Conservation (phyloP, 2,329 filamentous ascomycete species). For the Aspergillus clavatus region DNA sequence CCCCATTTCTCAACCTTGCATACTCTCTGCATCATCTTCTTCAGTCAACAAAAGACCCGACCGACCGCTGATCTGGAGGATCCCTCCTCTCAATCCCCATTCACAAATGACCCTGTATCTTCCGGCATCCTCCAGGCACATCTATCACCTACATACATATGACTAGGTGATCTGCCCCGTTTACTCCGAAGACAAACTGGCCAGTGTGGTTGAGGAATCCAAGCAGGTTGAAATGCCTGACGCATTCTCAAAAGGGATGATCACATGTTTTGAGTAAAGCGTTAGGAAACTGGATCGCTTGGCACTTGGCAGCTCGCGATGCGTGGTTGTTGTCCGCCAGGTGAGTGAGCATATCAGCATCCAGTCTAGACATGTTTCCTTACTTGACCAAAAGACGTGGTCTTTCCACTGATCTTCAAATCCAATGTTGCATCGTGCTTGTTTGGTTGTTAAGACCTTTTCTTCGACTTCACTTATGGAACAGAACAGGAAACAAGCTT, state of each 20-base stretch:
- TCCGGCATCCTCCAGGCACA: neutral
- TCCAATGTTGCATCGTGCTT: neutral
- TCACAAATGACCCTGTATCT: no score
- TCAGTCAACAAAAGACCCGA: neutral
- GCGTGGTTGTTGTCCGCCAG: neutral
- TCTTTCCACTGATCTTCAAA: neutral
- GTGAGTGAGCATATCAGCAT: neutral
- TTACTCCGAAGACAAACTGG: neutral
- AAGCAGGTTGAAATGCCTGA: neutral
- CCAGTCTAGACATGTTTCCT: neutral
- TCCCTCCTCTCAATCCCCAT: neutral
- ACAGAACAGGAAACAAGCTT: no score
- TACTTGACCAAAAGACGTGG: neutral
- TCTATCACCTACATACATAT: neutral
- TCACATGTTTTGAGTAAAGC: neutral
- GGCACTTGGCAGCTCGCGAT: neutral
- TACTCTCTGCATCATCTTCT: conserved; percentile 3
- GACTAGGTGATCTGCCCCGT: neutral
- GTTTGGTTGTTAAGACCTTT: neutral
- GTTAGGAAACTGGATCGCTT: neutral
- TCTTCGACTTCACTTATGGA: neutral
- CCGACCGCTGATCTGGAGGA: neutral
- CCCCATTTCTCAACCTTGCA: no score
- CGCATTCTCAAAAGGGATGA: neutral
- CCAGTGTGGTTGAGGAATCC: neutral